Base-by-base conservation (phyloP, 768 basidiomycete genomes). In the Trametes sanguinea region DNA sequence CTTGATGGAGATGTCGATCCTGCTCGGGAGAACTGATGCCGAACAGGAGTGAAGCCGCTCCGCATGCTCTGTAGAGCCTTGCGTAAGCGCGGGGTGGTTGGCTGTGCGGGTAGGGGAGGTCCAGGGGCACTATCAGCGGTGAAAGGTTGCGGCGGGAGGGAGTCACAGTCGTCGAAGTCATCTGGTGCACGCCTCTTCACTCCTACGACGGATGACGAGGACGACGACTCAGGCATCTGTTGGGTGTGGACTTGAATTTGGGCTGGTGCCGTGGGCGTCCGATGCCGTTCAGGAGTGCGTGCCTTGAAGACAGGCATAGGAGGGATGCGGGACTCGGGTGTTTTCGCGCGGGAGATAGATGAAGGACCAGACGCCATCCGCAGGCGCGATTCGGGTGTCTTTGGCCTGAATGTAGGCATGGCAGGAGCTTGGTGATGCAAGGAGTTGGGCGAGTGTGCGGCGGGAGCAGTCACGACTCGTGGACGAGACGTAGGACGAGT, bases 101-200 rank as follows among this genome's bases (percentile, higher is more conserved):
- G 73, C 57, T 76, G 71, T 8, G 59, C 67, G 57, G 68, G 77
- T 22, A 79, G 75, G 46, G 81, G 72, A n/a, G 51, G 46, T 53
- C 68, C 42, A 56, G 74, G 71, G 39, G 67, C 68, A 43, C 83
- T 80, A 9, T 87, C 86, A 0, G 77, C 76, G 40, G 81, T 86
- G 76, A 83, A 89, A 3, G 78, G 87, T 68, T 92, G 89, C 0
- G 83, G 81, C 29, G 89, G 87, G 30, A 88, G 74, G 54, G 66
- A 61, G 6, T 81, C 79, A 73, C 81, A 69, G 64, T 79, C 76
- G 52, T 90, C 89, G 64, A 88, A 89, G 66, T 92, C 90, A 57
- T 92, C 90, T 2, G 91, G 90, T 30, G 85, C 87, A 27, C 84
- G 83, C 10, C 90, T 82, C 70, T 92, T 92, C 76, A 85, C 87